A percentile compares a stretch with the other conserved stretches of the same genome.
These are phyloP conservation scores for Fusarium sulawesiense DNA, from an alignment of 2,329 filamentous ascomycete genomes.

Conservation along the genomic window DNA sequence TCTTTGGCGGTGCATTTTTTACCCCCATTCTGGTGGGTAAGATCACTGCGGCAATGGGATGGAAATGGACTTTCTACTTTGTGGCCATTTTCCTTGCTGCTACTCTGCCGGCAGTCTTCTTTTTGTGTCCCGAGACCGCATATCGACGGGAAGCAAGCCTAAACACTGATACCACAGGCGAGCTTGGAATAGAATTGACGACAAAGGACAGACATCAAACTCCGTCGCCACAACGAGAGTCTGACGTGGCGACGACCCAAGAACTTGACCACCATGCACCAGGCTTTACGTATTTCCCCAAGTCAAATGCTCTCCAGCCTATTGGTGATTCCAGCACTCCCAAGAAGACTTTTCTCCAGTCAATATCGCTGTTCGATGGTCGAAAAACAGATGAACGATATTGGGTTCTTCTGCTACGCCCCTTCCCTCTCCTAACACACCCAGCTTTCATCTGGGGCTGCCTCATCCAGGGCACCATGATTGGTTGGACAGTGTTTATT, in stretches of 20 bases:
- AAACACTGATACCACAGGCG: constrained; percentile 72
- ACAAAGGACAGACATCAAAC: constrained; percentile 24
- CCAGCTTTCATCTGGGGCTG: constrained; percentile 84
- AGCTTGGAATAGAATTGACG: constrained; percentile 47
- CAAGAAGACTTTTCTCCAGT: constrained; percentile 69
- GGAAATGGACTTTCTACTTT: constrained; percentile 90
- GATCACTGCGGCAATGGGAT: constrained; percentile 80
- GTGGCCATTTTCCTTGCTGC: constrained; percentile 83
- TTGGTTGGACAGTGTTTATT: constrained; percentile 96
- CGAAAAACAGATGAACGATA: constrained; percentile 84
- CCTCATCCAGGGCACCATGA: constrained; percentile 87
- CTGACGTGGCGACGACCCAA: constrained; percentile 2
- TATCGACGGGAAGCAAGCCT: constrained; percentile 74
- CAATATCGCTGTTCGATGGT: constrained; percentile 79
- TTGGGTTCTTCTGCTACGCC: constrained; percentile 72
- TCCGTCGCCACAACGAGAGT: constrained; percentile 12
- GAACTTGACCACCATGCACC: not conserved
- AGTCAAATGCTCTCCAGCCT: constrained; percentile 49
- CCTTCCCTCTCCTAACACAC: constrained; percentile 84
- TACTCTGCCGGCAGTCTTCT: constrained; percentile 76
- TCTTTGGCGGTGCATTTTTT: constrained; percentile 68
- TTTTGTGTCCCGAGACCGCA: constrained; percentile 88
- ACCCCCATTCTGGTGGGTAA: constrained; percentile 93
- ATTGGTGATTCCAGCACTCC: constrained; percentile 53
- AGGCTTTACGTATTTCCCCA: constrained; percentile 50